phyloP scores from a whole-genome alignment of 176 grass and related monocot genomes.

The Ananas comosus region DNA sequence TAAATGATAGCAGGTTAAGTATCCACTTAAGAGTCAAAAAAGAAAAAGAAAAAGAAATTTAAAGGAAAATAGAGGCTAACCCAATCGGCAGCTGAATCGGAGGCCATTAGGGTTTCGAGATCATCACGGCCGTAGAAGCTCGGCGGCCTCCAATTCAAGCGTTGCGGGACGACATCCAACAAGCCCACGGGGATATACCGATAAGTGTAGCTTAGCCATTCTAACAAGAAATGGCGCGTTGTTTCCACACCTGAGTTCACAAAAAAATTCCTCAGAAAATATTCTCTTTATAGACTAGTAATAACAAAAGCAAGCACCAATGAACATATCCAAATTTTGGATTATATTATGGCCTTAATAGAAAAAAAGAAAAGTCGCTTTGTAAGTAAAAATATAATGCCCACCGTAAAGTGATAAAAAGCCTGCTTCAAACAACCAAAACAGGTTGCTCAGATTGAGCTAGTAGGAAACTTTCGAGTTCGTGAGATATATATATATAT shows the following conservation, averaged over 20 bases:
- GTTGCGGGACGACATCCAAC: slow-evolving; percentile 69
- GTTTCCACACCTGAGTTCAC: slow-evolving; percentile 63
- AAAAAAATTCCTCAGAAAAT: background rate
- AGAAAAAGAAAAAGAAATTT: background rate
- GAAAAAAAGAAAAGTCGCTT: too few relatives aligned
- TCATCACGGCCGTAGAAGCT: slow-evolving; percentile 75
- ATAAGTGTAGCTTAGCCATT: slow-evolving; percentile 83
- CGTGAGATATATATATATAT: too few relatives aligned
- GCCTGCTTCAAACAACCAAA: too few relatives aligned
- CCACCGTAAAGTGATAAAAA: too few relatives aligned
- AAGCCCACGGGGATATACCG: slow-evolving; percentile 77
- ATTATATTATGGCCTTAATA: too few relatives aligned
- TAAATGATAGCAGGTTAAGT: background rate
- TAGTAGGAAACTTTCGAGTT: too few relatives aligned
- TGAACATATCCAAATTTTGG: background rate
- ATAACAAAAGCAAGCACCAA: background rate
- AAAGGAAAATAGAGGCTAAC: slow-evolving; percentile 18
- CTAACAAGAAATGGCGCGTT: slow-evolving; percentile 78
- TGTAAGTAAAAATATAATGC: too few relatives aligned
- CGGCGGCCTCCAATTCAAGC: slow-evolving; percentile 79
- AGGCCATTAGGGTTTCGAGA: slow-evolving; percentile 86
- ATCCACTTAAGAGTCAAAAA: background rate
- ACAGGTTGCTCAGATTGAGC: too few relatives aligned
- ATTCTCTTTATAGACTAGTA: background rate
- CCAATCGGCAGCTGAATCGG: slow-evolving; percentile 96